Evolutionary conservation across 495 filamentous ascomycete genomes (phyloP).

Genomic region (Hypoxylon lienhwacheense): DNA sequence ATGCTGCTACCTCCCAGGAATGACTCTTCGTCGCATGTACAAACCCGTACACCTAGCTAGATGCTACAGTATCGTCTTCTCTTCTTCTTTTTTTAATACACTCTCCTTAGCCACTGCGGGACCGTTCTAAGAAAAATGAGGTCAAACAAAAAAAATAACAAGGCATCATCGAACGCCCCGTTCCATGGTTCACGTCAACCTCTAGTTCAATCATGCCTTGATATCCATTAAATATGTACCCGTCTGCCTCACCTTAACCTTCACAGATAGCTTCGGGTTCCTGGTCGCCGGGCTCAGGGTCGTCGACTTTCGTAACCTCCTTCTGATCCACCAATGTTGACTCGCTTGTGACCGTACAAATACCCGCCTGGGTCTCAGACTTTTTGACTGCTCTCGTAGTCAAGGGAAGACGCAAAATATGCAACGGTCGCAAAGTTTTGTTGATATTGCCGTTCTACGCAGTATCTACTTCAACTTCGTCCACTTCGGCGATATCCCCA

Average conservation of each 20-base stretch:
- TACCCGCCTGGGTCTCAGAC: constrained; percentile 6
- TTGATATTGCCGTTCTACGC: constrained; percentile 36
- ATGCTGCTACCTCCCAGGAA: constrained; percentile 14
- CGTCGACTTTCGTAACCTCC: not conserved
- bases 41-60: constrained; percentile 30
- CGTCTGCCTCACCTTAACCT: constrained; percentile 6
- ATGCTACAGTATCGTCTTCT: constrained; percentile 27
- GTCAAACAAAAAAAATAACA: constrained; percentile 5
- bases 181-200: constrained; percentile 30
- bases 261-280: not conserved
- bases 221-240: constrained; percentile 38
- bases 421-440: constrained; percentile 26
- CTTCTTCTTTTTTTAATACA: constrained; percentile 23
- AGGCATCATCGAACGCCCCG: constrained; percentile 31
- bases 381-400: not conserved
- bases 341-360: not conserved
- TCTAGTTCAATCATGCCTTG: constrained; percentile 43
- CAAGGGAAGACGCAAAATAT: constrained; percentile 18
- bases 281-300: not conserved
- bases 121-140: constrained; percentile 20
- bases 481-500: constrained; percentile 46
- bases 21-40: constrained; percentile 24
- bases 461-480: constrained; percentile 41
- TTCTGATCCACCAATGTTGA: constrained; percentile 2
- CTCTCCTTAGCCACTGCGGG: constrained; percentile 10